phyloP scores from a whole-genome alignment of 768 basidiomycete species.

The Gautieria morchelliformis region DNA sequence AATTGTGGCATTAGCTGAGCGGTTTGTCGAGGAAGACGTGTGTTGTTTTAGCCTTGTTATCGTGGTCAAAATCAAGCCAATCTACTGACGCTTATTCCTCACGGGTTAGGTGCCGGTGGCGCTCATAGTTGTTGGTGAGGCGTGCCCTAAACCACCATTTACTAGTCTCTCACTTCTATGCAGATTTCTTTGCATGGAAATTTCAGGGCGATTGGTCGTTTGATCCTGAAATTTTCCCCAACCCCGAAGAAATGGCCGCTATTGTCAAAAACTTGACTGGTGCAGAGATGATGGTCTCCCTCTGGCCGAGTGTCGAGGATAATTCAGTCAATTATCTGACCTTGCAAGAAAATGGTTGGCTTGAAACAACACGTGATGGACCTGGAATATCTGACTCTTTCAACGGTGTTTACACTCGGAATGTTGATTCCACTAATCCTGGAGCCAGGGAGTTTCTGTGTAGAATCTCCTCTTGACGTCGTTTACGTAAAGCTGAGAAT shows the following conservation, averaged over 20 bases:
- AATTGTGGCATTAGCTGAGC: constrained; percentile 25
- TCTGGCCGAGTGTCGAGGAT: constrained; percentile 31
- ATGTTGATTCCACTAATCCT: constrained; percentile 29
- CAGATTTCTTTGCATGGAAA: constrained; percentile 30
- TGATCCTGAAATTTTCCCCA: constrained; percentile 26
- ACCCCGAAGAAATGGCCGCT: constrained; percentile 25
- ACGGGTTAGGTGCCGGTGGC: constrained; percentile 23
- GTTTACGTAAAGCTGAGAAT: neutral
- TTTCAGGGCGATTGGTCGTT: constrained; percentile 33
- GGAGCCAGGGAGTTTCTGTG: constrained; percentile 28
- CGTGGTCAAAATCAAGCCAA: neutral
- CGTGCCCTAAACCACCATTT: neutral
- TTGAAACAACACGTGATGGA: constrained; percentile 28
- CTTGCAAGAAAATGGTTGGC: constrained; percentile 22
- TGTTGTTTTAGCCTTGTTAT: neutral
- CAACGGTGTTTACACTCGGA: constrained; percentile 26
- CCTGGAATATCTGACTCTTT: constrained; percentile 28
- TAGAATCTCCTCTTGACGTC: constrained; percentile 9
- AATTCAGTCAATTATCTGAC: constrained; percentile 25
- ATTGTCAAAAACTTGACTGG: constrained; percentile 27
- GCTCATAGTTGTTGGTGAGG: constrained; percentile 25
- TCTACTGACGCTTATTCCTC: neutral
- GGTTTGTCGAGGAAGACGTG: constrained; percentile 24
- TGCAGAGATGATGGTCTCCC: constrained; percentile 30
- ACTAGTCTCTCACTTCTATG: neutral